These are phyloP conservation scores for Avena atlantica DNA, from an alignment of 176 grass and related monocot genomes.

Conservation along the genomic window DNA sequence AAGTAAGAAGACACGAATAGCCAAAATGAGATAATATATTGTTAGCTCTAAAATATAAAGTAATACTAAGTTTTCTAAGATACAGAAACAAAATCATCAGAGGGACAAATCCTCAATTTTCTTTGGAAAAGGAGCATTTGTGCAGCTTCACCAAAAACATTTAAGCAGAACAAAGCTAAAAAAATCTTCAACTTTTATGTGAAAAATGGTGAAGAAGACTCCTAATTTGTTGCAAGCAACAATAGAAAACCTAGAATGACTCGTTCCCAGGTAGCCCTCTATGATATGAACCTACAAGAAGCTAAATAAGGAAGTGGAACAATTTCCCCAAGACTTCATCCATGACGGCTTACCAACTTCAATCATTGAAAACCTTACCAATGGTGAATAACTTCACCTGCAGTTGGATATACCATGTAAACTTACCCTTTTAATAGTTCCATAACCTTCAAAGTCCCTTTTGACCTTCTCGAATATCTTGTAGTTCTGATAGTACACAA, in stretches of 20 bases:
- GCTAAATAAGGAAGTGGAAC: not conserved
- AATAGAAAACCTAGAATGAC: not conserved
- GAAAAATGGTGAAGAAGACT: not conserved
- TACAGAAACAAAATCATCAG: not conserved
- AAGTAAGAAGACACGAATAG: too few relatives aligned
- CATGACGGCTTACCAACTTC: constrained; percentile 13
- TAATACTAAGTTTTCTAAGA: not conserved
- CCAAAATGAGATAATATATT: too few relatives aligned
- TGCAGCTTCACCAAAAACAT: not conserved
- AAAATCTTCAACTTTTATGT: not conserved
- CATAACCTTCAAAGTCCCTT: constrained; percentile 87
- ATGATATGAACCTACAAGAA: not conserved
- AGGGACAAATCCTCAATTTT: not conserved
- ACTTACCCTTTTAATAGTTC: constrained; percentile 91
- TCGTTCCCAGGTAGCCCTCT: not conserved
- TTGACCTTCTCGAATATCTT: constrained; percentile 70
- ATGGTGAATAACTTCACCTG: constrained; percentile 61
- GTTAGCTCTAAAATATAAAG: too few relatives aligned
- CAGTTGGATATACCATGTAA: constrained; percentile 37
- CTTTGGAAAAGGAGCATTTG: not conserved
- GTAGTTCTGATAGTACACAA: constrained; percentile 52
- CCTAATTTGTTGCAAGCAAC: constrained; percentile 26
- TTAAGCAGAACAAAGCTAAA: not conserved
- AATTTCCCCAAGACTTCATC: not conserved
- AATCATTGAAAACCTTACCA: constrained; percentile 58